Conservation (phyloP, 441 rosid species). For the Dalechampia spathulata region DNA sequence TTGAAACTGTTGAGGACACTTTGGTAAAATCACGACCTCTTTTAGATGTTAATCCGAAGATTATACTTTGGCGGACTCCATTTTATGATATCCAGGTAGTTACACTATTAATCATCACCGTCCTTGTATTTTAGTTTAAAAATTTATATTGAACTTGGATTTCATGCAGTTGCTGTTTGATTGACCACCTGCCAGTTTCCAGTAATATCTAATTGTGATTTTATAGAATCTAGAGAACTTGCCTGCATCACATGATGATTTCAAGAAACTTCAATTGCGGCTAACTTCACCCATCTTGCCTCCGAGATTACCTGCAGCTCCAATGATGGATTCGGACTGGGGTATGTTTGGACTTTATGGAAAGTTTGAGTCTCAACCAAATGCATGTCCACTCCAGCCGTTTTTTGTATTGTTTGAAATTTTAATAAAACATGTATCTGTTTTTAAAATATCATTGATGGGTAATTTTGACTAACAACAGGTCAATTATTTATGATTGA, state of each 20-base stretch:
- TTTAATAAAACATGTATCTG: too few relatives aligned
- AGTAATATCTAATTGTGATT: neutral
- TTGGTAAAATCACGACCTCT: constrained; percentile 19
- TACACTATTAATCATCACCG: neutral
- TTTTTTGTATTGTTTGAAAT: too few relatives aligned
- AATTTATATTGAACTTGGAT: too few relatives aligned
- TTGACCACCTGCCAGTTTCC: too few relatives aligned
- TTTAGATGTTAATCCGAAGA: constrained; percentile 23
- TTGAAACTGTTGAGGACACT: constrained; percentile 34
- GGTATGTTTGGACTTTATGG: constrained; percentile 37
- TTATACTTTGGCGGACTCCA: constrained; percentile 62
- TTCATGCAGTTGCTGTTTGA: too few relatives aligned
- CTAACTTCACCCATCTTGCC: constrained; percentile 35
- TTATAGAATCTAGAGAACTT: constrained; percentile 44
- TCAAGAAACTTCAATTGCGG: constrained; percentile 42
- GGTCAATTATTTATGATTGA: constrained; percentile 23
- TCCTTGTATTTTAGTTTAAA: too few relatives aligned
- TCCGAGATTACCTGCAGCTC: constrained; percentile 35
- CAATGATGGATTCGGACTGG: constrained; percentile 45
- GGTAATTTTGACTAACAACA: constrained; percentile 19
- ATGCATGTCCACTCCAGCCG: too few relatives aligned
- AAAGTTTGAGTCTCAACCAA: too few relatives aligned
- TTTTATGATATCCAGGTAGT: constrained; percentile 65
- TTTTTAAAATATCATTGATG: constrained; percentile 11
- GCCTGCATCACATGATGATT: constrained; percentile 52